phyloP scores from a whole-genome alignment of 257 asterid species.

The Eustoma russellianum region DNA sequence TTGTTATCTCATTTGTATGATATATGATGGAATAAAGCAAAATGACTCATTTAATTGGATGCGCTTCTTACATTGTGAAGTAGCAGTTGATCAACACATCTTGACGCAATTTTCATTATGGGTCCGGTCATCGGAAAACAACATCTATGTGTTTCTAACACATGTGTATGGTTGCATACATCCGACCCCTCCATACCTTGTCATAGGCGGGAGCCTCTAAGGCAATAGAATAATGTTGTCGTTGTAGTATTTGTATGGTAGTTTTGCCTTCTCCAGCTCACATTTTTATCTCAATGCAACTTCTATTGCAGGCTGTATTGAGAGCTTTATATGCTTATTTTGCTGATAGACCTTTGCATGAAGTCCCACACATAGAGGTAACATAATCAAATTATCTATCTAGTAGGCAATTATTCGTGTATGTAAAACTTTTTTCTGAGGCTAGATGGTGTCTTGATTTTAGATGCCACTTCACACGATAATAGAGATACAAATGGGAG shows the following conservation, averaged over 20 bases:
- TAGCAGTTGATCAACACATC: too few species aligned
- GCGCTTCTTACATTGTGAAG: too few species aligned
- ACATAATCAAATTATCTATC: not conserved
- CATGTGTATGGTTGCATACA: too few species aligned
- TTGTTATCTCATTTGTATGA: slow-evolving; percentile 1
- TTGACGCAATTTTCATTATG: too few species aligned
- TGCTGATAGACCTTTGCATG: slow-evolving; percentile 96
- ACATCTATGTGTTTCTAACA: too few species aligned
- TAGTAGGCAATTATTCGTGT: too few species aligned
- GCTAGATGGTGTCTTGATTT: slow-evolving; percentile 11
- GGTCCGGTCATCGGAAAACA: too few species aligned
- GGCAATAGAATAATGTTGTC: too few species aligned
- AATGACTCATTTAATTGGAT: too few species aligned
- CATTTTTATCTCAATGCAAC: slow-evolving; percentile 12
- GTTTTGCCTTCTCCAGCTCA: slow-evolving; percentile 4
- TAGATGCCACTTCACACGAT: slow-evolving; percentile 97
- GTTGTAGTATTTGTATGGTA: not conserved
- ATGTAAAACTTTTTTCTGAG: not conserved
- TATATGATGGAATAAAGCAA: too few species aligned
- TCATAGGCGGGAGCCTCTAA: too few species aligned
- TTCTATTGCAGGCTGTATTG: slow-evolving; percentile 65
- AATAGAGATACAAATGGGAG: slow-evolving; percentile 99
- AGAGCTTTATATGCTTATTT: slow-evolving; percentile 97
- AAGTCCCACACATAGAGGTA: slow-evolving; percentile 96
- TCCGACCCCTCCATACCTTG: too few species aligned